Evolutionary conservation across 345 rosid genomes (phyloP).

Genomic region (Eucalyptus regnans): DNA sequence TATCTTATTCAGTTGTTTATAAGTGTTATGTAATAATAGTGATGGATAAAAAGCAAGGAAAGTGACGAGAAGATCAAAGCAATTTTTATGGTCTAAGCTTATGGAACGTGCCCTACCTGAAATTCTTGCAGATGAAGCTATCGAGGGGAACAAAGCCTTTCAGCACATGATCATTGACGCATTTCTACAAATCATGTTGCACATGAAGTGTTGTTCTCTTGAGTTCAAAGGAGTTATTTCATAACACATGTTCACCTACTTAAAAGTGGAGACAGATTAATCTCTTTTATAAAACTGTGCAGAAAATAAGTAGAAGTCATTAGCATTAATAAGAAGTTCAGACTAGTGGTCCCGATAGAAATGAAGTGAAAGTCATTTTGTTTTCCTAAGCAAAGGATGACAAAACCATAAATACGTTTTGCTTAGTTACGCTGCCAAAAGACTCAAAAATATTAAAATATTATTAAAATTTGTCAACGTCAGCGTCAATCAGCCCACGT

Average conservation of each 20-base stretch:
- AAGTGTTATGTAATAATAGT: too few species aligned
- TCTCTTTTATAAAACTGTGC: neutral
- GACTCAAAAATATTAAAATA: too few species aligned
- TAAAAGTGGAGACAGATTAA: neutral
- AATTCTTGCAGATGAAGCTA: neutral
- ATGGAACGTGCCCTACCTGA: neutral
- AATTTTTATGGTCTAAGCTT: too few species aligned
- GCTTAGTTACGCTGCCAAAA: too few species aligned
- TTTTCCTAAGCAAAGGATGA: neutral
- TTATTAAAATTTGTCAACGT: too few species aligned
- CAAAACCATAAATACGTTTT: fast-evolving
- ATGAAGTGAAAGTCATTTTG: neutral
- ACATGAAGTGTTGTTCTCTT: neutral
- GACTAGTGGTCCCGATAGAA: neutral
- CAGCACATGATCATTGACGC: neutral
- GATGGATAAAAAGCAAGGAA: too few species aligned
- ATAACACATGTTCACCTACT: neutral
- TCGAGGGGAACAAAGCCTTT: neutral
- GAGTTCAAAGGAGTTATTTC: neutral
- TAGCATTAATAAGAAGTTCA: neutral
- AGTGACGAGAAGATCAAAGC: too few species aligned
- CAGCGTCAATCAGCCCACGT: too few species aligned
- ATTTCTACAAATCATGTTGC: neutral
- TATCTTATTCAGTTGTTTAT: too few species aligned
- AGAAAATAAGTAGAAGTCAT: neutral